phyloP scores from a whole-genome alignment of 1,139 yeast species.

The Hansenula sp. region DNA sequence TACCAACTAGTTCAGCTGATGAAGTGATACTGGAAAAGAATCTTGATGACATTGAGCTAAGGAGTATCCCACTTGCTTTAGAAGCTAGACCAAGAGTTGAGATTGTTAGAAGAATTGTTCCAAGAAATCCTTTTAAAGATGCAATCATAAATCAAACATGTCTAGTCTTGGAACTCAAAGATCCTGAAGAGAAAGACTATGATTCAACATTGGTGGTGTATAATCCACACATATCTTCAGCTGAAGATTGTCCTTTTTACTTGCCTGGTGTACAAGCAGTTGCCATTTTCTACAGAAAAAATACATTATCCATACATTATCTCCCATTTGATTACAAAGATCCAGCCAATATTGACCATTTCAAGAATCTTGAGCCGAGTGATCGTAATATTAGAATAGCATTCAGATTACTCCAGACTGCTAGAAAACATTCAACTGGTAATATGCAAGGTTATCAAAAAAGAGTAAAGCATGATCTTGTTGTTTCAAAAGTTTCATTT shows the following conservation, averaged over 20 bases:
- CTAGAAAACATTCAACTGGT: slow-evolving; percentile 79
- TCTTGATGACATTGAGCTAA: slow-evolving; percentile 51
- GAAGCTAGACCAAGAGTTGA: slow-evolving; percentile 39
- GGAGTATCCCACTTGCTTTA: slow-evolving; percentile 38
- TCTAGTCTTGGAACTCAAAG: slow-evolving; percentile 37
- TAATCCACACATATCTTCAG: slow-evolving; percentile 61
- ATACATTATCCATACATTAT: slow-evolving; percentile 73
- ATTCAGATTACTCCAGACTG: slow-evolving; percentile 70
- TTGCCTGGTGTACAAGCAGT: slow-evolving; percentile 80
- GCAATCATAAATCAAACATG: slow-evolving; percentile 83
- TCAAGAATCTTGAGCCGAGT: slow-evolving; percentile 35
- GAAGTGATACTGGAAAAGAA: slow-evolving; percentile 38
- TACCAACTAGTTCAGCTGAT: slow-evolving; percentile 19
- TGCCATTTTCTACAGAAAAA: slow-evolving; percentile 49
- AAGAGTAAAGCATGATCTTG: slow-evolving; percentile 82
- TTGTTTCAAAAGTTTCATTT: slow-evolving; percentile 76
- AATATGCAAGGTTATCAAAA: slow-evolving; percentile 81
- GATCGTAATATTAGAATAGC: slow-evolving; percentile 81
- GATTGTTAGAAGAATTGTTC: slow-evolving; percentile 75
- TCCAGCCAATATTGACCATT: slow-evolving; percentile 22
- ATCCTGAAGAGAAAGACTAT: slow-evolving; percentile 20
- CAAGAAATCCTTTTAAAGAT: slow-evolving; percentile 86
- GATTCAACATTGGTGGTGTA: slow-evolving; percentile 59
- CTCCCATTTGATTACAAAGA: slow-evolving; percentile 49
- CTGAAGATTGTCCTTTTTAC: slow-evolving; percentile 79